Evolutionary conservation across 2,329 filamentous ascomycete species (phyloP), one percentile per base, ranked within the genome.

Genomic region (Diaporthe ilicicola): DNA sequence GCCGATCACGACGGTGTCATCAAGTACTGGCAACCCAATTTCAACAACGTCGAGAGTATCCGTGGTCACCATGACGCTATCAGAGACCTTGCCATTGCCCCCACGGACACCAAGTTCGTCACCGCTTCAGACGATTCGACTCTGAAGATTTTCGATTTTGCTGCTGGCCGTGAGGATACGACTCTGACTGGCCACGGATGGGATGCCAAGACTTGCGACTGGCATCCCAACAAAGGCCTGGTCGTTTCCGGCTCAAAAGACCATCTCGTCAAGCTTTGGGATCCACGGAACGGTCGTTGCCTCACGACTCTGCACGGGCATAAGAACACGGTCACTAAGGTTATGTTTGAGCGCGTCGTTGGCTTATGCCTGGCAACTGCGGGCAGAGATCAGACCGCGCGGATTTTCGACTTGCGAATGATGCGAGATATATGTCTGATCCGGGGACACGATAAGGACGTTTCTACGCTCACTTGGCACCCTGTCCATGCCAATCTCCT

Each of bases 1-100:
- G 95, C 94, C 67, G 96, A 98, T 79, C 95, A 98, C 81, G 94
- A 96, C 76, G 96, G 96, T 70, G 89, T 96, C 73, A 92, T 99
- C 82, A 98, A 98, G 84, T 99, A 99, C 83, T 98, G 95, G 94
- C 94, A 98, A 81, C 94, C 95, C 39, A 99, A 98, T 81, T 98
- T 99, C 84, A 98, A 99, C 86, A 98, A 98, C 77, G 94, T 98
- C 72, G 94, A 98, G 81, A 95, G 94, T 67, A 94, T 99, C 67
- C 91, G 95, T 78, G 96, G 94, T 8, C 96, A 98, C 79, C 90
- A 90, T 61, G 94, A 98, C 78, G 92, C 95, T 6, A 93, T 99
- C 73, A 88, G 96, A 76, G 96, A 98, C 77, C 85, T 99, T 48
- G 93, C 95, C 10, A 98, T 98, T 81, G 94, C 94, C 72, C 96